These are phyloP conservation scores for Closterium sp. DNA, from an alignment of 139 green algal species.

Conservation along the genomic window DNA sequence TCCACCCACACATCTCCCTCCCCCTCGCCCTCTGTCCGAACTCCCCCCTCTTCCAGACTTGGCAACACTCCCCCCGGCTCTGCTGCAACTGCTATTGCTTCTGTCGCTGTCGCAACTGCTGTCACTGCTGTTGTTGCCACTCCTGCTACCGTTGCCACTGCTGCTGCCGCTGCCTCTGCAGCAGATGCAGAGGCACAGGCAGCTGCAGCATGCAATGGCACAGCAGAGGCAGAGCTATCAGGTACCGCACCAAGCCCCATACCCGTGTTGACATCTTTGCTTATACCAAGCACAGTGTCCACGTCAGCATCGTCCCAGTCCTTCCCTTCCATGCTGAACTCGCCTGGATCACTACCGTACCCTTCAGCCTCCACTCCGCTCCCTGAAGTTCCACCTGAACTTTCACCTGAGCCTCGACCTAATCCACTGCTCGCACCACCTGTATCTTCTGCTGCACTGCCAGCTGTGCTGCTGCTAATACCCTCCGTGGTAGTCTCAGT, in stretches of 20 bases:
- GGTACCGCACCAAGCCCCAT: too few relatives aligned
- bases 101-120: neutral
- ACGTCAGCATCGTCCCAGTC: neutral
- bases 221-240: neutral
- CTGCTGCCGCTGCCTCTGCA: neutral
- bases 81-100: neutral
- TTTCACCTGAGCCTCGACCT: neutral
- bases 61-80: neutral
- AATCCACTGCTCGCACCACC: too few relatives aligned
- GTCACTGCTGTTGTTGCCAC: neutral
- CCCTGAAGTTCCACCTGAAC: neutral
- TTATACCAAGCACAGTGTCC: neutral
- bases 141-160: neutral
- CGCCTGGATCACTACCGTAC: neutral
- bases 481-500: too few relatives aligned
- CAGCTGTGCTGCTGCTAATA: too few relatives aligned
- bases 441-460: too few relatives aligned
- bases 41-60: neutral
- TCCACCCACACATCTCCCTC: neutral
- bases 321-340: neutral
- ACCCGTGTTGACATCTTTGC: too few relatives aligned
- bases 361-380: neutral
- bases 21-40: neutral
- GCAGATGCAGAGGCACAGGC: neutral
- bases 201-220: too few relatives aligned